A percentile compares a stretch with the other conserved stretches of the same genome.
These are phyloP conservation scores for Coccomyxa sp. DNA, from an alignment of 139 green algal species.

Conservation along the genomic window DNA sequence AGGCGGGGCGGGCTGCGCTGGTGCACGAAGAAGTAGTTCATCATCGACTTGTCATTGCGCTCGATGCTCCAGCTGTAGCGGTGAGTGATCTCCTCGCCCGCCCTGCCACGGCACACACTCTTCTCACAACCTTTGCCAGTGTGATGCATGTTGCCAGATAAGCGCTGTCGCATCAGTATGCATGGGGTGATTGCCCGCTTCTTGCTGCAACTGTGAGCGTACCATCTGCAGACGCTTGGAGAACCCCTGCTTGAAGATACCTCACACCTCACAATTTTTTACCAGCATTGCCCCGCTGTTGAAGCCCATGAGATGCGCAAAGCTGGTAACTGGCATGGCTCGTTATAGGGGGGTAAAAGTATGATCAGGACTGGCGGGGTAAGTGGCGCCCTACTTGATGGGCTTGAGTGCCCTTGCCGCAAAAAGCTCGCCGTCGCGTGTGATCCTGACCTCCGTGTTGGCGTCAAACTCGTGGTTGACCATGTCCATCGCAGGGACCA, in stretches of 20 bases:
- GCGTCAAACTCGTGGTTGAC: not conserved
- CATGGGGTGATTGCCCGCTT: not conserved
- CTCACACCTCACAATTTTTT: not conserved
- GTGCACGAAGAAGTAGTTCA: slow-evolving; percentile 1
- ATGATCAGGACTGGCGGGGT: no score
- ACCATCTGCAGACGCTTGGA: not conserved
- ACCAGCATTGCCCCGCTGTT: not conserved
- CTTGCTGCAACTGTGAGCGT: not conserved
- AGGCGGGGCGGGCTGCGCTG: not conserved
- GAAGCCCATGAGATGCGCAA: not conserved
- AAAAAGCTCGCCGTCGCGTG: not conserved
- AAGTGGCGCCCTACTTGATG: not conserved
- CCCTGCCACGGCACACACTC: not conserved
- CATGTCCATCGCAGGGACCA: not conserved
- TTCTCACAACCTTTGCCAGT: no score
- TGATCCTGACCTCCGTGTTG: not conserved
- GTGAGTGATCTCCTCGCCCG: not conserved
- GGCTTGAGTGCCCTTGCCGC: not conserved
- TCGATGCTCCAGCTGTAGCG: not conserved
- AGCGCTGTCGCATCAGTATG: not conserved
- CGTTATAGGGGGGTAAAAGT: not conserved
- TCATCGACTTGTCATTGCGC: not conserved
- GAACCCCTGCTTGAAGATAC: not conserved
- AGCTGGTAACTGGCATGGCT: not conserved
- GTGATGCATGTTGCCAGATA: not conserved